Evolutionary conservation across 2,329 filamentous ascomycete genomes (phyloP), one percentile per base, ranked within the genome.

Genomic region (Allantophomopsis cytisporea): DNA sequence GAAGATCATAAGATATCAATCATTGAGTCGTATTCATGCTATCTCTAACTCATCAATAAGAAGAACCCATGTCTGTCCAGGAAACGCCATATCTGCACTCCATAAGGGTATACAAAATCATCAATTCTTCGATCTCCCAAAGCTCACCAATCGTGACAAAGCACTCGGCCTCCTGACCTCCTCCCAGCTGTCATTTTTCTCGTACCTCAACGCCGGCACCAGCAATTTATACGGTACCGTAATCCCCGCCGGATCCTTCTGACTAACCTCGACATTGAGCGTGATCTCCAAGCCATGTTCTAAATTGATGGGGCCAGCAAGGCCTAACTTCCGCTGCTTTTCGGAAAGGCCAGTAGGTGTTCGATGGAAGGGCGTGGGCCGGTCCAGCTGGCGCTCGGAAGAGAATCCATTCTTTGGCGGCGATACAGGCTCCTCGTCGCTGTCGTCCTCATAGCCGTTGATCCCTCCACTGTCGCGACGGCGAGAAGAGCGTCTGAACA

Each of bases 141-240:
- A 28, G 23, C 23, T 28, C 11, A 28, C 23, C 4, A 28, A 28
- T 8, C 23, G 7, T 8, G 23, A 28, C 23, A 28, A 28, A 28
- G 23, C 23, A 10, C 23, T 28, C 3, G 23, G 23, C 23, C 11
- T 28, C 23, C 23, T 28, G 8, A 28, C 11, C 11, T 28, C 23
- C 23, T 28, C 23, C 23, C 23, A 28, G 23, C 23, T 28, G 10
- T 28, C 23, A 28, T 28, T 28, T 12, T 54, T 51, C 15, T 54
- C 49, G 40, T 78, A 79, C 59, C 69, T 71, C 38, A 98, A 63
- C 39, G 77, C 76, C 10, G 93, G 91, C 5, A 98, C 80, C 2
- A 96, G 69, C 5, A 98, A 63, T 31, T 86, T 71, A 57, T 98
- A 98, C 7, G 87, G 85, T 38, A 77, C 74, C 1, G 91, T 98